Evolutionary conservation across 2,329 filamentous ascomycete genomes (phyloP).

Genomic region (Colletotrichum camelliae): DNA sequence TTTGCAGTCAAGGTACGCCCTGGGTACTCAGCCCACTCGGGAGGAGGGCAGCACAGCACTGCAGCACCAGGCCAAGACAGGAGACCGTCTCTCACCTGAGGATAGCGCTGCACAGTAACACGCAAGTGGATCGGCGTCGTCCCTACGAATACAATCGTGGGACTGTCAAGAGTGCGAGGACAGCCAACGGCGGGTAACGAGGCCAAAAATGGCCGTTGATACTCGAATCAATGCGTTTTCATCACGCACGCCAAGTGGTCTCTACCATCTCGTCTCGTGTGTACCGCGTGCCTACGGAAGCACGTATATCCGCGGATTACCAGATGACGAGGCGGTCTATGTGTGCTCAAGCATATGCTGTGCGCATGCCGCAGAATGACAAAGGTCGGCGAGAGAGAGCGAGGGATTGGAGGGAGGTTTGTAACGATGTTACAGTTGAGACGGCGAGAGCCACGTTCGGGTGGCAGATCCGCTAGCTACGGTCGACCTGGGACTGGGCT

Average conservation of each 20-base stretch:
- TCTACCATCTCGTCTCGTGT: background rate
- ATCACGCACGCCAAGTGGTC: background rate
- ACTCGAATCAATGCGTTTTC: background rate
- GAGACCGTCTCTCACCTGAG: slow-evolving; percentile 9
- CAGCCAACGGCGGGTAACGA: background rate
- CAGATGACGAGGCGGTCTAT: background rate
- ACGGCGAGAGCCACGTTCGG: slow-evolving; percentile 22
- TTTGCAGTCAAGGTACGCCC: background rate
- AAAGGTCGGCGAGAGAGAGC: background rate
- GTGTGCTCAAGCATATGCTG: background rate
- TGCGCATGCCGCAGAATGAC: background rate
- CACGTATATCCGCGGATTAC: background rate
- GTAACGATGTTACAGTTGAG: slow-evolving; percentile 19
- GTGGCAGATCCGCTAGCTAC: slow-evolving; percentile 21
- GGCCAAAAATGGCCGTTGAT: background rate
- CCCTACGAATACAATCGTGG: background rate
- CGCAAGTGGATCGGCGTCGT: slow-evolving; percentile 10
- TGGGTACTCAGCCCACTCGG: background rate
- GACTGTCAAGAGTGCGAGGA: background rate
- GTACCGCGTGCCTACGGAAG: background rate
- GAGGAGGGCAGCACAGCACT: background rate
- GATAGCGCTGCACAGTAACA: slow-evolving; percentile 4
- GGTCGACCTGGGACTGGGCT: slow-evolving; percentile 17
- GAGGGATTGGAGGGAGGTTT: slow-evolving; percentile 1
- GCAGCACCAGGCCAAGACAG: background rate